A percentile compares a stretch with the other conserved stretches of the same genome.
phyloP scores from a whole-genome alignment of 306 rosid genomes.

The Trifolium pratense region DNA sequence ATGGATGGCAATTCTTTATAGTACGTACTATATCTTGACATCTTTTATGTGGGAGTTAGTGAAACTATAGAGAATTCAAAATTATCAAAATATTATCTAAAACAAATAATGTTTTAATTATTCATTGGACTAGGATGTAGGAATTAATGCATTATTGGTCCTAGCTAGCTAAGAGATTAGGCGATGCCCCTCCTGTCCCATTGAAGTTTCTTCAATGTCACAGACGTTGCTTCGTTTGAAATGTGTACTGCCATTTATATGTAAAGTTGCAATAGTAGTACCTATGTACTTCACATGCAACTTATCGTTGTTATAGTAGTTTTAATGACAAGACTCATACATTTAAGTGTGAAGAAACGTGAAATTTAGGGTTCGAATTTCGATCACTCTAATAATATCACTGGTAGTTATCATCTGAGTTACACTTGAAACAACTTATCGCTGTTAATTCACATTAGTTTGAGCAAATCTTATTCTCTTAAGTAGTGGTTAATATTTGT shows the following conservation, averaged over 20 bases:
- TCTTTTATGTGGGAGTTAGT: slow-evolving; percentile 43
- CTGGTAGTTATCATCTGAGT: too few species aligned
- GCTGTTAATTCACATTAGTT: too few species aligned
- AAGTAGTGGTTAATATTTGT: too few species aligned
- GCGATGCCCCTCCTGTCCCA: slow-evolving; percentile 22
- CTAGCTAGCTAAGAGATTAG: slow-evolving; percentile 4
- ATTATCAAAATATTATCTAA: slow-evolving; percentile 25
- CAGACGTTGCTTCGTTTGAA: slow-evolving; percentile 36
- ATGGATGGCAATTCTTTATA: slow-evolving; percentile 10
- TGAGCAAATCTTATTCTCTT: too few species aligned
- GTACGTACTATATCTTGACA: slow-evolving; percentile 37
- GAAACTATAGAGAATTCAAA: slow-evolving; percentile 29
- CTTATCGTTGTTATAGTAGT: too few species aligned
- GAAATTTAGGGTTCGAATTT: too few species aligned
- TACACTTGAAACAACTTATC: too few species aligned
- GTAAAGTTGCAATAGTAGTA: not conserved
- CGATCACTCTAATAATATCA: too few species aligned
- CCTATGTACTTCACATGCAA: slow-evolving; percentile 15
- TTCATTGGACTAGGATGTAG: not conserved
- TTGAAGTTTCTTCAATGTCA: slow-evolving; percentile 32
- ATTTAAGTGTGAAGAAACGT: too few species aligned
- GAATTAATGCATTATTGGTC: slow-evolving; percentile 14
- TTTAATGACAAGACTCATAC: too few species aligned
- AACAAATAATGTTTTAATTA: not conserved
- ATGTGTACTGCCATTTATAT: slow-evolving; percentile 41